Conservation (phyloP, 2,329 filamentous ascomycete species). For the Cadophora luteo-olivacea region DNA sequence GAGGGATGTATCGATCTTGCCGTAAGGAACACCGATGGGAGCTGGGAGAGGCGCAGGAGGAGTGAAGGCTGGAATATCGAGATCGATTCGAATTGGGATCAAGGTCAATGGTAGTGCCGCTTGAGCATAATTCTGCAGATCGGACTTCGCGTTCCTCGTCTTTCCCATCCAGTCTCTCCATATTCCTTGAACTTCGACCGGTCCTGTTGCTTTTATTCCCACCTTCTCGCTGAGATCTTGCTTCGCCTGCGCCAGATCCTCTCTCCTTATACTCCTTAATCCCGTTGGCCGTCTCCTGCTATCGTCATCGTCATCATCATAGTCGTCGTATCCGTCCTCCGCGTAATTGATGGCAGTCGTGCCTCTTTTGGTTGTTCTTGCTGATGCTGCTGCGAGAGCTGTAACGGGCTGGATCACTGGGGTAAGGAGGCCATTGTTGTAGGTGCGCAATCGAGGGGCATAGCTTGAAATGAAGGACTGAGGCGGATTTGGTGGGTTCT, state of each 20-base stretch:
- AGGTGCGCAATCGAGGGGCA: constrained; percentile 86
- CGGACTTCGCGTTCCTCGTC: constrained; percentile 59
- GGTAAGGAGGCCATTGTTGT: constrained; percentile 89
- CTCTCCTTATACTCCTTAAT: constrained; percentile 79
- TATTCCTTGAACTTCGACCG: constrained; percentile 86
- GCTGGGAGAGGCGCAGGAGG: constrained; percentile 70
- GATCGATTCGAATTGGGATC: constrained; percentile 94
- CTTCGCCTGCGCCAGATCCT: constrained; percentile 70
- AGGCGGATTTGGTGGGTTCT: constrained; percentile 54
- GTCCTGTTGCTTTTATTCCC: constrained; percentile 79
- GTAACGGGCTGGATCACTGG: constrained; percentile 78
- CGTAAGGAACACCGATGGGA: constrained; percentile 62
- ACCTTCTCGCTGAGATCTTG: constrained; percentile 75
- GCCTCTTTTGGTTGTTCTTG: constrained; percentile 94
- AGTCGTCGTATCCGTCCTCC: constrained; percentile 91
- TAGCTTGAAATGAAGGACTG: constrained; percentile 93
- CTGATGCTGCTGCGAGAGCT: constrained; percentile 66
- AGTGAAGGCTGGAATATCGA: constrained; percentile 83
- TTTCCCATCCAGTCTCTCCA: constrained; percentile 97
- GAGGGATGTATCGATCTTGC: constrained; percentile 71
- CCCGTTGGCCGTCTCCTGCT: constrained; percentile 77
- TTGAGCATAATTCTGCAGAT: constrained; percentile 67
- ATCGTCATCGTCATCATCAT: constrained; percentile 76
- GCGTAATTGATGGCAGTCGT: constrained; percentile 98
- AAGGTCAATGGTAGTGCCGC: constrained; percentile 85